Evolutionary conservation across 768 basidiomycete species (phyloP).

Genomic region (Pleurotus ostreatus): DNA sequence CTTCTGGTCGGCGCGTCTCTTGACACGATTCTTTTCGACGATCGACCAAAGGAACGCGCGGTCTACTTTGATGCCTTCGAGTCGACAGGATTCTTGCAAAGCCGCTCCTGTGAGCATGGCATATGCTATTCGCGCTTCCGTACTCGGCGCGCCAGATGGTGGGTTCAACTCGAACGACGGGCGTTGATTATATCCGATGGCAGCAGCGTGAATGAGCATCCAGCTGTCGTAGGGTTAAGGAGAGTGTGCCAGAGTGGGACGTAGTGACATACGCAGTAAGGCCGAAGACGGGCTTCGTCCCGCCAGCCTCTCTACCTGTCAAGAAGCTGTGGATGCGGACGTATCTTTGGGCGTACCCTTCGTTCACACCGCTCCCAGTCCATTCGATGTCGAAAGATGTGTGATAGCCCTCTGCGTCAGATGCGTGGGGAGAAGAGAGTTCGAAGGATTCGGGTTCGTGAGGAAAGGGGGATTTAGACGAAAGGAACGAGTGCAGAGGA

Average conservation of each 20-base stretch:
- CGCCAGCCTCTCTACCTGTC: conserved; percentile 80
- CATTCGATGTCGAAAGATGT: conserved; percentile 52
- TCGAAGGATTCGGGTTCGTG: conserved; percentile 50
- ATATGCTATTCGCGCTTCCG: conserved; percentile 40
- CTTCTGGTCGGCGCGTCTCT: not conserved
- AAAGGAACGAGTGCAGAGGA: conserved; percentile 71
- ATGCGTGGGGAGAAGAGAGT: conserved; percentile 22
- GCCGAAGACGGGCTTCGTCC: conserved; percentile 86
- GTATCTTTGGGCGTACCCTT: conserved; percentile 1
- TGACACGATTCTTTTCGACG: not conserved
- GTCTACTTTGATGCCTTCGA: conserved; percentile 31
- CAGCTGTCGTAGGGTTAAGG: conserved; percentile 22
- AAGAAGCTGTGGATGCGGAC: conserved; percentile 75
- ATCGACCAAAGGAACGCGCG: conserved; percentile 14
- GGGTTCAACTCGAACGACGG: conserved; percentile 41
- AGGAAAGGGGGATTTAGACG: conserved; percentile 53
- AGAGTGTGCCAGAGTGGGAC: not conserved
- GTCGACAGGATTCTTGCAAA: conserved; percentile 33
- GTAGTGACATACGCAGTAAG: conserved; percentile 69
- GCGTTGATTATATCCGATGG: conserved; percentile 37
- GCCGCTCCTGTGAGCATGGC: conserved; percentile 31
- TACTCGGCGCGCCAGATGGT: conserved; percentile 25
- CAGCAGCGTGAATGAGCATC: conserved; percentile 43
- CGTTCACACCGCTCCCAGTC: conserved; percentile 30
- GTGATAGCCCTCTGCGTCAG: conserved; percentile 42